A percentile compares a stretch with the other conserved stretches of the same genome.
These are phyloP conservation scores for Chlamydomonas sp. DNA, from an alignment of 139 green algal genomes.

Conservation along the genomic window DNA sequence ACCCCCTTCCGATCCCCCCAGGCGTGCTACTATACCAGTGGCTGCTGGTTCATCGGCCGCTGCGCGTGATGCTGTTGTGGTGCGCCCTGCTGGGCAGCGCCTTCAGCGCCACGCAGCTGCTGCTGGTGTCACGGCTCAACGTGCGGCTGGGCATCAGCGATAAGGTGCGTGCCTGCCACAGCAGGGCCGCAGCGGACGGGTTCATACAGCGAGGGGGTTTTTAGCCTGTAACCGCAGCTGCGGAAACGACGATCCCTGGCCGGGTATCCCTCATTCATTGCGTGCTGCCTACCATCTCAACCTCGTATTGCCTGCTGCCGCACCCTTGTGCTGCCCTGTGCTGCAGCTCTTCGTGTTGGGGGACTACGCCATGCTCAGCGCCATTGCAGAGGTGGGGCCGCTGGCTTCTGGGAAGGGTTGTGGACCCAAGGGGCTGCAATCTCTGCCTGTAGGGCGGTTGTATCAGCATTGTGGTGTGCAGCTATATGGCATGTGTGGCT, in stretches of 20 bases:
- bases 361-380: conserved; percentile 82
- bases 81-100: conserved; percentile 64
- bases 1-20: background rate
- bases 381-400: conserved; percentile 19
- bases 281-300: no score
- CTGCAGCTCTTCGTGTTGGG: conserved; percentile 74
- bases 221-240: background rate
- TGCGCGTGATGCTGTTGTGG: conserved; percentile 49
- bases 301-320: no score
- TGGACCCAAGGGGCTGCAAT: background rate
- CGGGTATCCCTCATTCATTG: no score
- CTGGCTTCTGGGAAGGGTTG: background rate
- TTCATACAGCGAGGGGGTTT: background rate
- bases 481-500: no score
- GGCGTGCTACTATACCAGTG: conserved; percentile 18
- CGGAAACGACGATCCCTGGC: no score
- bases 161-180: conserved; percentile 32
- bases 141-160: conserved; percentile 62
- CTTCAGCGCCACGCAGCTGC: conserved; percentile 76
- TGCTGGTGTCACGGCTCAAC: conserved; percentile 50
- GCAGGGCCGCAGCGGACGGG: no score
- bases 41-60: conserved; percentile 13
- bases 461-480: no score
- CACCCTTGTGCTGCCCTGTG: no score
- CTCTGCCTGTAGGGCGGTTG: no score